Evolutionary conservation across 352 stramenopile species (phyloP).

Genomic region (Elongisporangium undulatum): DNA sequence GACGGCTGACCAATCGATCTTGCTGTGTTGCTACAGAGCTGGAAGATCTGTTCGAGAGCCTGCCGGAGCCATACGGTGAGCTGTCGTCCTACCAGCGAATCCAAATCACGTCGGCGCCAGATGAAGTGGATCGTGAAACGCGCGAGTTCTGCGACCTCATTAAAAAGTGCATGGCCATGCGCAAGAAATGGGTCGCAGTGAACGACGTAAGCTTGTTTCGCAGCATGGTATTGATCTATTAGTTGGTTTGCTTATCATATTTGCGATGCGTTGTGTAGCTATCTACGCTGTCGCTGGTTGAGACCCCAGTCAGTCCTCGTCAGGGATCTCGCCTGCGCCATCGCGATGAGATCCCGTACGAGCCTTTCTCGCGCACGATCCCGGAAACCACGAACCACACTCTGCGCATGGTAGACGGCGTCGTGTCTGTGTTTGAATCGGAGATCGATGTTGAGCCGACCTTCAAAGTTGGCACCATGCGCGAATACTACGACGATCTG

Average conservation of each 20-base stretch:
- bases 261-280: slow-evolving; percentile 3
- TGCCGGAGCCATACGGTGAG: slow-evolving; percentile 77
- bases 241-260: neutral
- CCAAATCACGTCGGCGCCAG: slow-evolving; percentile 58
- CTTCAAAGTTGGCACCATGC: slow-evolving; percentile 31
- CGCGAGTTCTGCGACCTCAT: slow-evolving; percentile 77
- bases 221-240: neutral
- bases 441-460: slow-evolving; percentile 23
- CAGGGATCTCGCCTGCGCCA: slow-evolving; percentile 44
- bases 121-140: slow-evolving; percentile 70
- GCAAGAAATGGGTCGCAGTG: slow-evolving; percentile 66
- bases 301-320: slow-evolving; percentile 30
- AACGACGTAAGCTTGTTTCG: slow-evolving; percentile 21
- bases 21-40: slow-evolving; percentile 11
- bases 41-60: slow-evolving; percentile 68
- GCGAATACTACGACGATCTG: slow-evolving; percentile 70
- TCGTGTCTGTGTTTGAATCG: slow-evolving; percentile 44
- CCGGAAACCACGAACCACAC: slow-evolving; percentile 43
- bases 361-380: slow-evolving; percentile 40
- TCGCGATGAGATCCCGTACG: slow-evolving; percentile 68
- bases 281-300: slow-evolving; percentile 8
- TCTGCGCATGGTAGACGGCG: slow-evolving; percentile 53
- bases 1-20: neutral
- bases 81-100: slow-evolving; percentile 71
- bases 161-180: slow-evolving; percentile 64